Conservation (phyloP, 352 stramenopile species). For the Pythium scleroteichum region DNA sequence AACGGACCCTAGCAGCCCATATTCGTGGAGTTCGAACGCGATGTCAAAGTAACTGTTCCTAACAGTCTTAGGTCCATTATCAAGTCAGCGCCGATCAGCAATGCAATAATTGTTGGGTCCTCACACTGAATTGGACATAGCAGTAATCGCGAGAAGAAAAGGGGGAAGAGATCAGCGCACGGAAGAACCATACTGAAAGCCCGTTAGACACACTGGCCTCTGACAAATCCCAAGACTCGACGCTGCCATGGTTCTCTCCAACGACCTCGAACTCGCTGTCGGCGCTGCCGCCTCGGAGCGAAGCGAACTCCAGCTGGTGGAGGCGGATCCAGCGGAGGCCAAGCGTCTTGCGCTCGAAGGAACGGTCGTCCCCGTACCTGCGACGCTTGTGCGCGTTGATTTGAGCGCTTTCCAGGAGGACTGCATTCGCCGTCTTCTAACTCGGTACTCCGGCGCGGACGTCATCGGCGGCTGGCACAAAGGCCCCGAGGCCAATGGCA, state of each 20-base stretch:
- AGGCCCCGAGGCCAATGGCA: slow-evolving; percentile 59
- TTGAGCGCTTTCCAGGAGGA: slow-evolving; percentile 59
- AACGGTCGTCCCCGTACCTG: slow-evolving; percentile 50
- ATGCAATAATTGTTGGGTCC: no score
- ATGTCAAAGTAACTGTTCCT: no score
- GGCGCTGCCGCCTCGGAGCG: background rate
- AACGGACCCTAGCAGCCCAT: no score
- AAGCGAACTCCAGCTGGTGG: background rate
- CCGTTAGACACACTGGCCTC: no score
- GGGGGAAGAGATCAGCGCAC: no score
- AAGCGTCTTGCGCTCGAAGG: slow-evolving; percentile 35
- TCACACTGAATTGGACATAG: no score
- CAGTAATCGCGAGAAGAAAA: no score
- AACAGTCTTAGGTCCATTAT: no score
- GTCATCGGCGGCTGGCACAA: slow-evolving; percentile 65
- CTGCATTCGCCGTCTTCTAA: slow-evolving; percentile 48
- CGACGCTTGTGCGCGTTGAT: slow-evolving; percentile 43
- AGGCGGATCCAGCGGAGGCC: background rate
- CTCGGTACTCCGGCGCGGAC: slow-evolving; percentile 54
- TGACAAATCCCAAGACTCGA: no score
- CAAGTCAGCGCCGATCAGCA: no score
- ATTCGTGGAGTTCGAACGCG: no score
- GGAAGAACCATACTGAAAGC: no score
- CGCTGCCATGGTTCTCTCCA: slow-evolving; percentile 9
- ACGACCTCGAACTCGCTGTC: slow-evolving; percentile 3